These are phyloP conservation scores for Pythium dissimile DNA, from an alignment of 352 stramenopile genomes.

Conservation along the genomic window DNA sequence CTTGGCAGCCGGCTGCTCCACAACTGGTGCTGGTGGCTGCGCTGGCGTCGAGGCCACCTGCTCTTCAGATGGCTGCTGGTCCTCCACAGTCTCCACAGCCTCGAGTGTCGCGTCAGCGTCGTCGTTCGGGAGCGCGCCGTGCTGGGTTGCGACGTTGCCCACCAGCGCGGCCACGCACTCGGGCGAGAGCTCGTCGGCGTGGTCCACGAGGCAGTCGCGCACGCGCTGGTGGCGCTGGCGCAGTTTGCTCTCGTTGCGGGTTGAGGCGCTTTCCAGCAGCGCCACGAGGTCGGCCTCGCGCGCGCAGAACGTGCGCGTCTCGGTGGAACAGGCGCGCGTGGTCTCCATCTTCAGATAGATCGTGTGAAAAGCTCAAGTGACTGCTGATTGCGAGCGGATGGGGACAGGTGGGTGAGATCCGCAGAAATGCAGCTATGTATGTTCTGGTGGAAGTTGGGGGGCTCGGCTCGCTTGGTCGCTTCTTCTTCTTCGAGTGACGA, in stretches of 20 bases:
- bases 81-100: not conserved
- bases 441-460: too few species aligned
- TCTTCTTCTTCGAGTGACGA: not conserved
- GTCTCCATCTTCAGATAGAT: slow-evolving; percentile 10
- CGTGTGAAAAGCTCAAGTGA: not conserved
- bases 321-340: slow-evolving; percentile 28
- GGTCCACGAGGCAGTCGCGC: slow-evolving; percentile 45
- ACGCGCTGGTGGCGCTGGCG: slow-evolving; percentile 37
- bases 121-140: slow-evolving; percentile 11
- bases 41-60: not conserved
- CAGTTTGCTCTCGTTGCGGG: slow-evolving; percentile 34
- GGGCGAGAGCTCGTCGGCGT: slow-evolving; percentile 52
- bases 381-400: too few species aligned
- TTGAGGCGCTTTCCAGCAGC: slow-evolving; percentile 36
- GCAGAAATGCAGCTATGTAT: too few species aligned
- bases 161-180: slow-evolving; percentile 46
- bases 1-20: not conserved
- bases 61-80: not conserved
- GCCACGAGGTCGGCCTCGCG: slow-evolving; percentile 46
- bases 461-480: too few species aligned
- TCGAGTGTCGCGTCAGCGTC: not conserved
- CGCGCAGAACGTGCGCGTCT: slow-evolving; percentile 39
- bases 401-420: too few species aligned
- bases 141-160: slow-evolving; percentile 13
- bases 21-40: not conserved